Conservation (phyloP, 2,329 filamentous ascomycete genomes). For the Talaromyces amestolkiae region DNA sequence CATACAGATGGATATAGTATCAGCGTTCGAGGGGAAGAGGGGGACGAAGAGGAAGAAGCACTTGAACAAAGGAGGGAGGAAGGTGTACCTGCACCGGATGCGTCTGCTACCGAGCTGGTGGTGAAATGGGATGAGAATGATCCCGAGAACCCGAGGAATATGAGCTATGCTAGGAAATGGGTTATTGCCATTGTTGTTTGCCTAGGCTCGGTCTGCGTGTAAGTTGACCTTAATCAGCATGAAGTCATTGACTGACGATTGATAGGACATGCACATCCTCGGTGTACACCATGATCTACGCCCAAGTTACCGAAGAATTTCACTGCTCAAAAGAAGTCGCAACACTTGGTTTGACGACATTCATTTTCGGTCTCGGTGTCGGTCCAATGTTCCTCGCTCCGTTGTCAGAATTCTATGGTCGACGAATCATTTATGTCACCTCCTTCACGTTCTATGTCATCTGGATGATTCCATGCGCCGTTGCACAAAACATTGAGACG, state of each 20-base stretch:
- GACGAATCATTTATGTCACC: conserved; percentile 73
- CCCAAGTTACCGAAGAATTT: conserved; percentile 73
- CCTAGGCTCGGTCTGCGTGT: conserved; percentile 76
- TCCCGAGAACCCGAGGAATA: conserved; percentile 69
- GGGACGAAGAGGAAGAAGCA: conserved; percentile 24
- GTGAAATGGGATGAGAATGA: conserved; percentile 77
- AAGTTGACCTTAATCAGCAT: conserved; percentile 44
- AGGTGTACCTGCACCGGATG: conserved; percentile 15
- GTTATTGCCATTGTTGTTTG: conserved; percentile 72
- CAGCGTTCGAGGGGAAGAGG: conserved; percentile 27
- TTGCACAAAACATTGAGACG: conserved; percentile 77
- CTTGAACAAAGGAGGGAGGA: neutral
- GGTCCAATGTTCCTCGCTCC: conserved; percentile 64
- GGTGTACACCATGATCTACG: conserved; percentile 83
- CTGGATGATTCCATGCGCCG: conserved; percentile 77
- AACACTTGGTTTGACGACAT: conserved; percentile 76
- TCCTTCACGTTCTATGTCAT: conserved; percentile 73
- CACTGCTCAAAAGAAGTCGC: conserved; percentile 67
- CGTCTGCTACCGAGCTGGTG: conserved; percentile 54
- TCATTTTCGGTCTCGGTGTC: conserved; percentile 72
- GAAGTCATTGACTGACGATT: conserved; percentile 5
- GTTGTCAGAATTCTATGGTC: conserved; percentile 75
- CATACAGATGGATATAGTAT: conserved; percentile 37
- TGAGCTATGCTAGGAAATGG: conserved; percentile 70
- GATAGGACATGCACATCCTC: conserved; percentile 76